These are phyloP conservation scores for Candida suzukii DNA, from an alignment of 805 yeast species.

Conservation along the genomic window DNA sequence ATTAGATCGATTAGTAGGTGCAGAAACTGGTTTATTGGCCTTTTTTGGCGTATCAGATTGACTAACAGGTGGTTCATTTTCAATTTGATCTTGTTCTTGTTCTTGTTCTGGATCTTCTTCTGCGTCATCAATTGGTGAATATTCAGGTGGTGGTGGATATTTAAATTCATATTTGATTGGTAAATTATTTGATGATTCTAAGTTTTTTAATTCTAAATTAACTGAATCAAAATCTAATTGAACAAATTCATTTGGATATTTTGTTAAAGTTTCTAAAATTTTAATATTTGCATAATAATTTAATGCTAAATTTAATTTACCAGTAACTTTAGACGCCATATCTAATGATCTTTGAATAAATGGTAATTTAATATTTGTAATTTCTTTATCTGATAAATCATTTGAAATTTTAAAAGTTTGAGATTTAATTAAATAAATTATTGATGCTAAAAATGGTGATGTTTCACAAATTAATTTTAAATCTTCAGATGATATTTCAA, in stretches of 20 bases:
- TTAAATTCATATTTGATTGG: too few relatives aligned
- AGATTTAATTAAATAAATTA: slow-evolving; percentile 17
- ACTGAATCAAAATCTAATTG: neutral
- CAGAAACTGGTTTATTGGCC: too few relatives aligned
- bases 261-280: neutral
- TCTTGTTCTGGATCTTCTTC: too few relatives aligned
- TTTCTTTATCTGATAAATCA: slow-evolving; percentile 10
- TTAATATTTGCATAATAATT: neutral
- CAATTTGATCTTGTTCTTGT: too few relatives aligned
- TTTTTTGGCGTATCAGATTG: too few relatives aligned
- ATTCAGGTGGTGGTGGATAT: too few relatives aligned
- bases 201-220: neutral
- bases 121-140: too few relatives aligned
- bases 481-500: neutral
- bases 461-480: slow-evolving; percentile 7
- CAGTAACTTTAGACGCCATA: neutral
- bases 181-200: too few relatives aligned
- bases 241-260: slow-evolving; percentile 1
- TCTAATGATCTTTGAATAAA: slow-evolving; percentile 7
- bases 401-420: slow-evolving; percentile 6
- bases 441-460: slow-evolving; percentile 19
- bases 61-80: too few relatives aligned
- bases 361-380: slow-evolving; percentile 11
- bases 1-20: too few relatives aligned
- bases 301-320: neutral